A percentile compares a stretch with the other conserved stretches of the same genome.
phyloP scores from a whole-genome alignment of 108 stramenopile genomes.

The Fragilariopsis cylindrus region DNA sequence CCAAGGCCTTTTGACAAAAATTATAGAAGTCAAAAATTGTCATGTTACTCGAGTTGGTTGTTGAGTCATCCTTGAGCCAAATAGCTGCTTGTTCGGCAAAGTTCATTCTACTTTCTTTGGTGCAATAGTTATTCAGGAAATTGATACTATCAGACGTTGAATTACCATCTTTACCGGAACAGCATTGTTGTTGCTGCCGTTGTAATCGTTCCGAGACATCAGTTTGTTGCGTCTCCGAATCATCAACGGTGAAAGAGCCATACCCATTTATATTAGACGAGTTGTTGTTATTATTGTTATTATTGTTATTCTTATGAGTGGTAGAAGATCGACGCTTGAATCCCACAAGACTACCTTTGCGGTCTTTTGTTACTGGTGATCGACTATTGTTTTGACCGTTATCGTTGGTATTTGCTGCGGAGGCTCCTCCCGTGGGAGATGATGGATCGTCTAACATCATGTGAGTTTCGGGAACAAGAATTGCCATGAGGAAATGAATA shows the following conservation, averaged over 20 bases:
- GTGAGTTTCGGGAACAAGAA: slow-evolving; percentile 11
- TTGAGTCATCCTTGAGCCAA: slow-evolving; percentile 11
- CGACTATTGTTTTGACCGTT: slow-evolving; percentile 1
- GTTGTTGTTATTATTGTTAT: slow-evolving; percentile 1
- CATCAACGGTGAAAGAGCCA: slow-evolving; percentile 2
- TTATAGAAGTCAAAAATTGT: slow-evolving; percentile 46
- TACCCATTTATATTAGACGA: not conserved
- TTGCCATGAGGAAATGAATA: slow-evolving; percentile 13
- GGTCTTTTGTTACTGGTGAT: not conserved
- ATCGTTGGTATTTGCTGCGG: slow-evolving; percentile 2
- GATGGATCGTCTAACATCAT: slow-evolving; percentile 2
- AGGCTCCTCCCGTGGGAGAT: not conserved
- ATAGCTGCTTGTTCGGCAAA: slow-evolving; percentile 5
- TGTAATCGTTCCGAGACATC: slow-evolving; percentile 35
- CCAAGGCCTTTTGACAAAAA: slow-evolving; percentile 50
- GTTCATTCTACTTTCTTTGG: not conserved
- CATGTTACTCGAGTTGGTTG: slow-evolving; percentile 19
- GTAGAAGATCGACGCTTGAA: slow-evolving; percentile 9
- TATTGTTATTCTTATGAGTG: not conserved
- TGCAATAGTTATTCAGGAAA: slow-evolving; percentile 28
- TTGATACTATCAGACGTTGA: slow-evolving; percentile 7
- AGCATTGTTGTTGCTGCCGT: slow-evolving; percentile 5
- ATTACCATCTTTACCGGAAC: slow-evolving; percentile 7
- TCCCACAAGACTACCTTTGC: not conserved
- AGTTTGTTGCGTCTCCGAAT: slow-evolving; percentile 25